These are phyloP conservation scores for Tolypocladium pustulatum DNA, from an alignment of 2,329 filamentous ascomycete species.

Conservation along the genomic window DNA sequence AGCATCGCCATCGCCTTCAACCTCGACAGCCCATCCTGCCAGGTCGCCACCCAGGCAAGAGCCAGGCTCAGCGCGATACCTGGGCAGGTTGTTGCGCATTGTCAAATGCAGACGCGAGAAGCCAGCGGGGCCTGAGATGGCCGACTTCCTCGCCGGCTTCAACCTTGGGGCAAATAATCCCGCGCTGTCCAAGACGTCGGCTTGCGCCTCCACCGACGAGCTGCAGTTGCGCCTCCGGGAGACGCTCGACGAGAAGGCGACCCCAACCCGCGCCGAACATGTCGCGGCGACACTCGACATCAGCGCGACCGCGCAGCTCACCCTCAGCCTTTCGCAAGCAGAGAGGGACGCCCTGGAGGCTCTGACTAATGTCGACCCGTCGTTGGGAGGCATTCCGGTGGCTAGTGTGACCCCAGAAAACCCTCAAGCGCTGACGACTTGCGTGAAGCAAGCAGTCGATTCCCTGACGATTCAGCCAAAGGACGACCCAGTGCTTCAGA, in stretches of 20 bases:
- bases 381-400: conserved; percentile 17
- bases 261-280: conserved; percentile 38
- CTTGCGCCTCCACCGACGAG: conserved; percentile 29
- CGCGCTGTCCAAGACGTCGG: conserved; percentile 9
- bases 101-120: conserved; percentile 3
- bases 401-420: conserved; percentile 5
- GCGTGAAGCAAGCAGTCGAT: conserved; percentile 33
- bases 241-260: conserved; percentile 30
- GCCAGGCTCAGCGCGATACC: conserved; percentile 7
- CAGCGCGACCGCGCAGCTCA: conserved; percentile 30
- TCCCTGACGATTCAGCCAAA: conserved; percentile 36
- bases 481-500: conserved; percentile 37
- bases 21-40: neutral
- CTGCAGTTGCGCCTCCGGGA: conserved; percentile 33
- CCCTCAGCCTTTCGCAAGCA: conserved; percentile 24
- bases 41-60: conserved; percentile 8
- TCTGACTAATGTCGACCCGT: conserved; percentile 22
- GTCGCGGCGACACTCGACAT: conserved; percentile 36
- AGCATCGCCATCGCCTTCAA: conserved; percentile 1
- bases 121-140: conserved; percentile 14
- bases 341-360: conserved; percentile 25
- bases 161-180: conserved; percentile 15
- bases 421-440: conserved; percentile 15
- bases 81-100: conserved; percentile 8
- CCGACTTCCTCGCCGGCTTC: conserved; percentile 28